A percentile compares a stretch with the other conserved stretches of the same genome.
phyloP scores from a whole-genome alignment of 345 rosid species.

The Syzygium oleosum region DNA sequence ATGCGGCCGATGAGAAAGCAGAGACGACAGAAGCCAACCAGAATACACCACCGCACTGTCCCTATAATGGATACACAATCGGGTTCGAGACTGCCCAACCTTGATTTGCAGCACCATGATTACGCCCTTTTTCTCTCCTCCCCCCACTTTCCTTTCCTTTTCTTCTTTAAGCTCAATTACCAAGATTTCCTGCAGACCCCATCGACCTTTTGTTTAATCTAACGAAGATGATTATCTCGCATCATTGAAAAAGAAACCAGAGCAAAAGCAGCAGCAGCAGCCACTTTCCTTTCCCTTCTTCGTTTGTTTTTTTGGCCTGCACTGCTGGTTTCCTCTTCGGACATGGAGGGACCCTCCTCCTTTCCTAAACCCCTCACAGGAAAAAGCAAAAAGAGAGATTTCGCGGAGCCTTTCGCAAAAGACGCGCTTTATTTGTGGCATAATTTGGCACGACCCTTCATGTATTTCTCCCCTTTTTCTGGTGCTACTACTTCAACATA shows the following conservation, averaged over 20 bases:
- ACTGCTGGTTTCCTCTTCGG: background rate
- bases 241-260: background rate
- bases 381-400: background rate
- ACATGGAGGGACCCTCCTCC: background rate
- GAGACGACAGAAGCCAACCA: background rate
- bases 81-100: conserved; percentile 1
- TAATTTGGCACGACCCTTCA: background rate
- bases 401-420: background rate
- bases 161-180: conserved; percentile 18
- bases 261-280: background rate
- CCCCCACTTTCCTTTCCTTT: background rate
- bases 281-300: background rate
- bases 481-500: background rate
- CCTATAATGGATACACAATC: background rate
- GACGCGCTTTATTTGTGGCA: background rate
- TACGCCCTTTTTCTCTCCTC: background rate
- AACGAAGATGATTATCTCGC: background rate
- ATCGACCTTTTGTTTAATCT: background rate
- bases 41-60: background rate
- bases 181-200: conserved; percentile 2
- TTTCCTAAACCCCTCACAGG: background rate
- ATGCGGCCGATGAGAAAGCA: background rate
- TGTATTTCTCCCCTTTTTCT: background rate
- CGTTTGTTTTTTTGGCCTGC: background rate
- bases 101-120: conserved; percentile 6